A percentile compares a stretch with the other conserved stretches of the same genome.
These are phyloP conservation scores for Limonium bicolor DNA, from an alignment of 148 eudicot genomes.

Conservation along the genomic window DNA sequence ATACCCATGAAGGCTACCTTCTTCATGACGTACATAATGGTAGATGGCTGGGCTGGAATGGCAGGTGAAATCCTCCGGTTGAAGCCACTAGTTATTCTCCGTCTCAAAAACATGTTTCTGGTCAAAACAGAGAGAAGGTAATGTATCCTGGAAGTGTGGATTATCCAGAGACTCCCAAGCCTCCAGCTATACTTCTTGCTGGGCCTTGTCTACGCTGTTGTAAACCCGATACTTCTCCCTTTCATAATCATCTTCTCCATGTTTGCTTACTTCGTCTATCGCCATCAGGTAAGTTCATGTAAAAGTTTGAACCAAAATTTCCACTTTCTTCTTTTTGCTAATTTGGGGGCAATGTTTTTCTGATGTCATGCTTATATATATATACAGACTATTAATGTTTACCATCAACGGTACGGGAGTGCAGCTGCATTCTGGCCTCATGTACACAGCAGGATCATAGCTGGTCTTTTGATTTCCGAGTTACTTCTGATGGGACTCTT, in stretches of 20 bases:
- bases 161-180: constrained; percentile 64
- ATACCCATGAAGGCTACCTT: constrained; percentile 98
- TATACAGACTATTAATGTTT: constrained; percentile 94
- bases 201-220: constrained; percentile 85
- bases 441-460: constrained; percentile 81
- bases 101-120: constrained; percentile 77
- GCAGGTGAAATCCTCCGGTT: constrained; percentile 85
- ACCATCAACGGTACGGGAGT: constrained; percentile 79
- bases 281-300: too few species aligned
- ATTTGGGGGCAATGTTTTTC: too few species aligned
- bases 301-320: too few species aligned
- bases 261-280: constrained; percentile 78
- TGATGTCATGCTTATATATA: too few species aligned
- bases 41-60: constrained; percentile 95
- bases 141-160: constrained; percentile 84
- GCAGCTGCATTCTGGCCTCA: constrained; percentile 97
- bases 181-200: constrained; percentile 86
- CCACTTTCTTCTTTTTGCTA: too few species aligned
- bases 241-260: constrained; percentile 79
- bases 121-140: constrained; percentile 91
- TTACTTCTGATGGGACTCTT: constrained; percentile 71
- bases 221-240: constrained; percentile 82
- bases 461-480: constrained; percentile 86
- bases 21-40: constrained; percentile 95
- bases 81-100: constrained; percentile 69